Conservation (phyloP, 345 rosid genomes). For the Syzygium jambos region DNA sequence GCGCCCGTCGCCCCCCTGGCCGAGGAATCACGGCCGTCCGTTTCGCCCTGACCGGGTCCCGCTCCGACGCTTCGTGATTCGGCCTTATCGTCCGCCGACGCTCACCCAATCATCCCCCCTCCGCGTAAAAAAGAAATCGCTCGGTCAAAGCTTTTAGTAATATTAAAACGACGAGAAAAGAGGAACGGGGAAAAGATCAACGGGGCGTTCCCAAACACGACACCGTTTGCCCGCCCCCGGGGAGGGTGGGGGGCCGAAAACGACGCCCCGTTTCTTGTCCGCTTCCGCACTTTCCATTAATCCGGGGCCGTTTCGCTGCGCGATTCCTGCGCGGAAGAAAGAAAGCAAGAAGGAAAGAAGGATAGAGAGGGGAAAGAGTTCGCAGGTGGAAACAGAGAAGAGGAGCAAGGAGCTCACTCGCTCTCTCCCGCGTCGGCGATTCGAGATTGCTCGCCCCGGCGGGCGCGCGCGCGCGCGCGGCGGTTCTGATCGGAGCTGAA, state of each 20-base stretch:
- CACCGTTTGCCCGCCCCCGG: neutral
- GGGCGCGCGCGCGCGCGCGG: neutral
- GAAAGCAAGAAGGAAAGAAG: neutral
- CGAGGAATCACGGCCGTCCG: neutral
- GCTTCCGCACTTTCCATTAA: neutral
- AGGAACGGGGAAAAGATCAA: neutral
- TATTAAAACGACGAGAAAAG: neutral
- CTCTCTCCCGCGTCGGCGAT: neutral
- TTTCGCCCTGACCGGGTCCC: neutral
- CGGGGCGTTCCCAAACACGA: neutral
- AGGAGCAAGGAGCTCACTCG: neutral
- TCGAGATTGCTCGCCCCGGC: neutral
- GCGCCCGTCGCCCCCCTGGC: neutral
- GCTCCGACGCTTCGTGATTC: too few species aligned
- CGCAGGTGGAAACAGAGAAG: neutral
- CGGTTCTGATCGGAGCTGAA: neutral
- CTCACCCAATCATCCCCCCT: neutral
- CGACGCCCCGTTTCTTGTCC: neutral
- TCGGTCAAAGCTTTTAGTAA: neutral
- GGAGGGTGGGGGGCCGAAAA: neutral
- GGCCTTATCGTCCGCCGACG: neutral
- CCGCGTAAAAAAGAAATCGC: too few species aligned
- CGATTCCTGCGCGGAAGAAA: neutral
- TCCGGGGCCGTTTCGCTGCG: neutral
- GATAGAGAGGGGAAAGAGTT: neutral